Percentiles rank a stretch among this genome's conserved stretches.
Evolutionary conservation across 106 monocot species (phyloP).

Genomic region (Allium sativum): DNA sequence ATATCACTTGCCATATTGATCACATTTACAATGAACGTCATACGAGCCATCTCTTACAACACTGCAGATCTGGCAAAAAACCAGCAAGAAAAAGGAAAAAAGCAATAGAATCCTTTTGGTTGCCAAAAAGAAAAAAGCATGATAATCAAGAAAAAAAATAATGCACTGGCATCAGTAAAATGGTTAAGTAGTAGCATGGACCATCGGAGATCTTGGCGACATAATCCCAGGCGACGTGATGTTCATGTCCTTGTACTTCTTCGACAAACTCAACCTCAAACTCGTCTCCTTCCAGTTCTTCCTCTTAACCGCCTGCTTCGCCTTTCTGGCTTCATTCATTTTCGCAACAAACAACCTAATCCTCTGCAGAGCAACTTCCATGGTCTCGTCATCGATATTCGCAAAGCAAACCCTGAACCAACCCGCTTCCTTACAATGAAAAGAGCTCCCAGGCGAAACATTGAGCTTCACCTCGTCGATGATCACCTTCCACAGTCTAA

Average conservation of each 20-base stretch:
- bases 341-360: constrained; percentile 26
- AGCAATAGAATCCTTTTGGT: too few relatives aligned
- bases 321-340: background rate
- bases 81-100: too few relatives aligned
- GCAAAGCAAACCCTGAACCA: constrained; percentile 82
- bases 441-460: constrained; percentile 63
- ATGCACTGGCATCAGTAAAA: background rate
- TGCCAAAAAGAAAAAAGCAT: too few relatives aligned
- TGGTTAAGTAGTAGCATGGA: constrained; percentile 4
- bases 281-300: constrained; percentile 11
- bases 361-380: constrained; percentile 37
- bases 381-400: constrained; percentile 56
- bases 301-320: constrained; percentile 5
- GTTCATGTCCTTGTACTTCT: constrained; percentile 5
- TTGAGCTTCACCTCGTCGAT: constrained; percentile 57
- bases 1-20: too few relatives aligned
- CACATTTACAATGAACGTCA: too few relatives aligned
- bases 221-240: background rate
- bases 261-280: constrained; percentile 12
- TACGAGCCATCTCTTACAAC: too few relatives aligned
- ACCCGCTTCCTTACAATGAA: constrained; percentile 54
- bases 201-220: background rate
- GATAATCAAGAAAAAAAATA: too few relatives aligned
- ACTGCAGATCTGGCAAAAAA: too few relatives aligned
- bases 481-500: constrained; percentile 43